phyloP scores from a whole-genome alignment of 768 basidiomycete genomes.

The Termitomyces sp. region DNA sequence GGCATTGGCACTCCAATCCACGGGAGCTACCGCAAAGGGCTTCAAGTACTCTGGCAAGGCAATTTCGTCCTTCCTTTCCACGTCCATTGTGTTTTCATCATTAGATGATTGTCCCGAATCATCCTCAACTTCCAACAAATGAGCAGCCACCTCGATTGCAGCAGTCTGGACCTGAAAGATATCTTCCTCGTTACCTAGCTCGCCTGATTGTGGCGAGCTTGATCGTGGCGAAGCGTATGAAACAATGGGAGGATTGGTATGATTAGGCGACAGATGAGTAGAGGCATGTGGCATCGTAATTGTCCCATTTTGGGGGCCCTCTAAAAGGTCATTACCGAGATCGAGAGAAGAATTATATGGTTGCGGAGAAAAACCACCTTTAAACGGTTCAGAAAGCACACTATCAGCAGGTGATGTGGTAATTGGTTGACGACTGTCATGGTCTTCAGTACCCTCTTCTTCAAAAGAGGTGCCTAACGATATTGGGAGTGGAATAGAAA shows the following conservation, averaged over 20 bases:
- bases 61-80: conserved; percentile 25
- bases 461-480: background rate
- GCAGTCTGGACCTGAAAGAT: background rate
- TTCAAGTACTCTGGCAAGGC: conserved; percentile 55
- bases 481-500: background rate
- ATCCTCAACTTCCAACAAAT: background rate
- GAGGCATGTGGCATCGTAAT: background rate
- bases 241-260: background rate
- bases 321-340: background rate
- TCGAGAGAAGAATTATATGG: background rate
- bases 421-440: background rate
- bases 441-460: background rate
- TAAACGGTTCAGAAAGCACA: background rate
- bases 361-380: background rate
- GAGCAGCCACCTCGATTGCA: background rate
- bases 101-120: background rate
- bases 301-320: background rate
- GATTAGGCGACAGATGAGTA: background rate
- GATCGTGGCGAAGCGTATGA: too few species aligned
- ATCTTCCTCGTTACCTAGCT: background rate
- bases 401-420: background rate
- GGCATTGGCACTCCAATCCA: conserved; percentile 59
- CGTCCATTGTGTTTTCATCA: background rate
- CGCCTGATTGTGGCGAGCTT: too few species aligned
- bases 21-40: conserved; percentile 67